Conservation (phyloP, 2,329 filamentous ascomycete species). For the Aureobasidium vineae region DNA sequence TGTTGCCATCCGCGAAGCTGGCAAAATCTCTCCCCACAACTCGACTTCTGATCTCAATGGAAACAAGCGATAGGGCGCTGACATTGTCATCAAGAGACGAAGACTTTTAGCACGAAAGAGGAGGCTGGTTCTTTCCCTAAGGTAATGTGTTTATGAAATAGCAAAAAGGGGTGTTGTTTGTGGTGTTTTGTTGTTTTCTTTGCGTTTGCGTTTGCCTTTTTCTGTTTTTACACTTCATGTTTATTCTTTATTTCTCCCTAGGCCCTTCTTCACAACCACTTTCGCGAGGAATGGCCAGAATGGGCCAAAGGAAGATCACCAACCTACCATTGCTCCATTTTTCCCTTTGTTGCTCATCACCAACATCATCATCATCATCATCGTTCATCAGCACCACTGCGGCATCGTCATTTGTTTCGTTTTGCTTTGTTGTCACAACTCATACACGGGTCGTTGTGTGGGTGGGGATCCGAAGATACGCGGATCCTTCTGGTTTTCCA, state of each 20-base stretch:
- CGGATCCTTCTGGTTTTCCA: not conserved
- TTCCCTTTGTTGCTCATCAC: slow-evolving; percentile 12
- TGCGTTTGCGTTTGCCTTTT: not conserved
- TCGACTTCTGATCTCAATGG: not conserved
- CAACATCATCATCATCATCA: not conserved
- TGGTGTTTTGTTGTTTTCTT: slow-evolving; percentile 16
- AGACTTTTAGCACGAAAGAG: not conserved
- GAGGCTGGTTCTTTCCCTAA: slow-evolving; percentile 2
- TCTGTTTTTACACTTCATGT: slow-evolving; percentile 1
- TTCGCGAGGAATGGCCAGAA: not conserved
- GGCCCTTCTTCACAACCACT: not conserved
- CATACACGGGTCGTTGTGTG: slow-evolving; percentile 15
- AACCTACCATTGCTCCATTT: not conserved
- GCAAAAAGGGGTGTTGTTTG: not conserved
- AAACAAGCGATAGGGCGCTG: slow-evolving; percentile 21
- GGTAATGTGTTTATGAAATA: slow-evolving; percentile 24
- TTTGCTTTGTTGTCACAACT: slow-evolving; percentile 4
- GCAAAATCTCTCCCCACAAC: slow-evolving; percentile 34
- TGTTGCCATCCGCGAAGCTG: slow-evolving; percentile 39
- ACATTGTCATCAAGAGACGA: slow-evolving; percentile 2
- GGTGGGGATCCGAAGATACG: slow-evolving; percentile 15
- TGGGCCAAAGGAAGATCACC: not conserved
- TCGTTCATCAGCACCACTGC: slow-evolving; percentile 6
- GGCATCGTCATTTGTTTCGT: not conserved
- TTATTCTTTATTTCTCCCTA: slow-evolving; percentile 1